Base-by-base conservation (phyloP, 2,329 filamentous ascomycete species). In the Fusarium sp. region DNA sequence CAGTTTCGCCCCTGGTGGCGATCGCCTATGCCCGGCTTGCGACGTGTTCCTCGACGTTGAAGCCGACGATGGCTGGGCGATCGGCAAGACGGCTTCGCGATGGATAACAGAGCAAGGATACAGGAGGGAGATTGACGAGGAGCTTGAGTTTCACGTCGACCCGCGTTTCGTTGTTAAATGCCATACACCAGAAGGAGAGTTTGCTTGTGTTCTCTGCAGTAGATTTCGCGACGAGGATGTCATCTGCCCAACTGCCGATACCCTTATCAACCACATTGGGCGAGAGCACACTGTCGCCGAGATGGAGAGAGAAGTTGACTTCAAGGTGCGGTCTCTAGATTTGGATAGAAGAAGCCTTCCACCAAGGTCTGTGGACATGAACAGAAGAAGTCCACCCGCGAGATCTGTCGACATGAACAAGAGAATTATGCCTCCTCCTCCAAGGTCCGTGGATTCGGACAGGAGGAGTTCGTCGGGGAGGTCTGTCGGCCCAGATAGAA, bases 151-250 rank as follows among this genome's bases (percentile, higher is more conserved):
- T 44, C 34, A 70, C 11, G 52, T 72, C 40, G 65, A 59, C 11
- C 72, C 68, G 7, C 70, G 72, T 33, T 74, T 74, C 34, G 59
- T 74, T 1, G 38, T 74, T 11, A 74, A 74, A 14, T 72, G 72
- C 2, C 72, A 74, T 17, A 73, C 69, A 0, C 61, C 72, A 6
- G 70, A 74, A 7, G 72, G 72, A 15, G 58, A 71, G 15, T 74
- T 65, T 19, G 72, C 72, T 3, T 74, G 72, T 9, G 52, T 74
- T 0, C 62, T 74, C 14, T 74, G 72, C 38, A 70, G 36, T 7
- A 65, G 56, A 33, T 70, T 62, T 38, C 70, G 72, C 11, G 66
- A 73, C 3, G 58, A 57, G 1, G 72, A 74, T 24, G 57, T 69
- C 4, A 22, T 74, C 3, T 74, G 70, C n/a, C 49, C 50, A 0